Percentiles rank a stretch among this genome's conserved stretches.
These are phyloP conservation scores for Selenicereus undatus DNA, from an alignment of 148 eudicot species.

Conservation along the genomic window DNA sequence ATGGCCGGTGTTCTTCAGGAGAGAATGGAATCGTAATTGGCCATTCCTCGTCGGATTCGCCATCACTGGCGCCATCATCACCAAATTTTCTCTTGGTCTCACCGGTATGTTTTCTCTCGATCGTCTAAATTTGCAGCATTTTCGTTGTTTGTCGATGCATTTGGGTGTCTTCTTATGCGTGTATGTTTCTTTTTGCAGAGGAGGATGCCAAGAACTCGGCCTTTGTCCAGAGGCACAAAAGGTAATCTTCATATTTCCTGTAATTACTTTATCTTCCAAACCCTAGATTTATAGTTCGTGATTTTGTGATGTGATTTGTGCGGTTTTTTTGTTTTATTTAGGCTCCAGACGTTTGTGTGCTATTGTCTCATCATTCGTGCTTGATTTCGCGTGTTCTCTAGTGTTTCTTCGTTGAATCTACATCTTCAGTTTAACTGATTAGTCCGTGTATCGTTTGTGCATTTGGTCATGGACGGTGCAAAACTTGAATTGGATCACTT, in stretches of 20 bases:
- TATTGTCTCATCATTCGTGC: not conserved
- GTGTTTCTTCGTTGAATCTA: not conserved
- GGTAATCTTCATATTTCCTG: not conserved
- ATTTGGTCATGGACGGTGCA: not conserved
- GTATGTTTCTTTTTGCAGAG: not conserved
- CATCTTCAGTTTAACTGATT: not conserved
- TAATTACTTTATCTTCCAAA: not conserved
- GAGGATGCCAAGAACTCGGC: conserved; percentile 8
- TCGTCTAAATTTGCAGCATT: not conserved
- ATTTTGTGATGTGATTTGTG: not conserved
- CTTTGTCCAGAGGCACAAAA: not conserved
- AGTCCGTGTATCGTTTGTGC: not conserved
- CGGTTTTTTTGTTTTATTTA: not conserved
- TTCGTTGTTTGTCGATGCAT: not conserved
- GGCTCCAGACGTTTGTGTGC: no score
- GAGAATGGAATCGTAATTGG: conserved; percentile 55
- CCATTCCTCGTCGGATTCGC: conserved; percentile 56
- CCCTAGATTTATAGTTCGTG: not conserved
- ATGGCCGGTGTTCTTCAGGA: conserved; percentile 48
- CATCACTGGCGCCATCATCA: conserved; percentile 23
- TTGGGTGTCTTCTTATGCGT: not conserved
- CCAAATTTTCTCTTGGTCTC: conserved; percentile 44
- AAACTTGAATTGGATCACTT: not conserved
- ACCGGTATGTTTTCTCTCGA: conserved; percentile 24
- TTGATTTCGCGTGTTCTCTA: not conserved